A percentile compares a stretch with the other conserved stretches of the same genome.
Conservation (phyloP, 2,329 filamentous ascomycete genomes). For the Chaetomium sp. region DNA sequence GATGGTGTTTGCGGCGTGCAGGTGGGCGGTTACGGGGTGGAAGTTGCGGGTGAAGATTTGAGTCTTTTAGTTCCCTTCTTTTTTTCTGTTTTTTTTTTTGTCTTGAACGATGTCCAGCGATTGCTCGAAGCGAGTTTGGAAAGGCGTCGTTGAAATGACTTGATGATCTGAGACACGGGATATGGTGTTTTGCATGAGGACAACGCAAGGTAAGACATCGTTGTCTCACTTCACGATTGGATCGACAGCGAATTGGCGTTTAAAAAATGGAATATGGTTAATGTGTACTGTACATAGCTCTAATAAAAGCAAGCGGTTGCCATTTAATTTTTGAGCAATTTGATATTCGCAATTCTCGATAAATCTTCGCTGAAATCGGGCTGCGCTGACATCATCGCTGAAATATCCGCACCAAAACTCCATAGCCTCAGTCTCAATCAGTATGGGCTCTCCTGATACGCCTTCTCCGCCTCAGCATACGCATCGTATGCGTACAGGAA, state of each 20-base stretch:
- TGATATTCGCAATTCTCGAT: too few relatives aligned
- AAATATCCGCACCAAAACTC: not conserved
- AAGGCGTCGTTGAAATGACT: not conserved
- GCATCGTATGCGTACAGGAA: slow-evolving; percentile 63
- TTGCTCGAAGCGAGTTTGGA: too few relatives aligned
- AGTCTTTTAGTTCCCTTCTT: not conserved
- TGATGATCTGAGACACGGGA: not conserved
- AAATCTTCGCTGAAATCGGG: too few relatives aligned
- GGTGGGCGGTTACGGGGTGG: slow-evolving; percentile 32
- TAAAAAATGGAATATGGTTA: not conserved
- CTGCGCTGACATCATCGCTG: too few relatives aligned
- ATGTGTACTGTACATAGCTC: not conserved
- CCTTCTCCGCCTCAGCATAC: slow-evolving; percentile 44
- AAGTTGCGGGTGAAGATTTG: slow-evolving; percentile 31
- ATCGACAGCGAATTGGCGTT: not conserved
- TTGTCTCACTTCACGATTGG: not conserved
- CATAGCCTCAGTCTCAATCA: slow-evolving; percentile 1
- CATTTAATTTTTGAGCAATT: not conserved
- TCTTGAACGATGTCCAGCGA: too few relatives aligned
- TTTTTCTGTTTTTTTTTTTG: too few relatives aligned
- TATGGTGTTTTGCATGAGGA: not conserved
- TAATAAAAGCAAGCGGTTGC: not conserved
- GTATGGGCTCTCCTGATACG: slow-evolving; percentile 22
- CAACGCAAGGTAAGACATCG: not conserved
- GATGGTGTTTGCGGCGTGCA: slow-evolving; percentile 28